Evolutionary conservation across 2,329 filamentous ascomycete species (phyloP).

Genomic region (Pyrenophora teres): DNA sequence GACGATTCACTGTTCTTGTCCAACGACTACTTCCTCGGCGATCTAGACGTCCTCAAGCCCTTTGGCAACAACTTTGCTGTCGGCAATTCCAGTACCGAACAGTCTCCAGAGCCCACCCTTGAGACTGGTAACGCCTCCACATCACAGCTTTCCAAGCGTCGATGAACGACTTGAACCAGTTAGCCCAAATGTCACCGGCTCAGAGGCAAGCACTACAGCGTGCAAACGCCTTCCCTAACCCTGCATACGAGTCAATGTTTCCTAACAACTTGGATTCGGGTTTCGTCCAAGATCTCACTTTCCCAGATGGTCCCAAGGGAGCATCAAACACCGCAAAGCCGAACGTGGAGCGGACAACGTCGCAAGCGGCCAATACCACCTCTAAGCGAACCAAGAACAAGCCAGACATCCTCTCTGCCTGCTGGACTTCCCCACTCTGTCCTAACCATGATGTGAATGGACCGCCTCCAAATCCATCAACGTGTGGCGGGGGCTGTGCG

Average conservation of each 20-base stretch:
- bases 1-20: constrained; percentile 45
- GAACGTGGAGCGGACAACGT: constrained; percentile 21
- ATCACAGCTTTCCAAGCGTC: constrained; percentile 34
- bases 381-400: constrained; percentile 44
- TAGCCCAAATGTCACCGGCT: constrained; percentile 33
- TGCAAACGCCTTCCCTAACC: constrained; percentile 43
- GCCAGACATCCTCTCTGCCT: constrained; percentile 47
- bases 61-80: constrained; percentile 39
- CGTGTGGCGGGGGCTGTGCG: constrained; percentile 47
- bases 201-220: constrained; percentile 33
- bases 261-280: constrained; percentile 42
- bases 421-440: constrained; percentile 50
- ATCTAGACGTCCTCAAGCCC: constrained; percentile 46
- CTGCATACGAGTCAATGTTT: constrained; percentile 44
- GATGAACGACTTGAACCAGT: constrained; percentile 25
- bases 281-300: constrained; percentile 46
- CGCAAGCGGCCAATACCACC: constrained; percentile 19
- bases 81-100: constrained; percentile 44
- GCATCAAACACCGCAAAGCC: constrained; percentile 18
- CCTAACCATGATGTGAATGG: constrained; percentile 48
- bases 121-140: constrained; percentile 22
- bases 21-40: constrained; percentile 49
- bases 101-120: constrained; percentile 44
- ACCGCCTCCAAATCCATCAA: constrained; percentile 48
- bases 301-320: constrained; percentile 42